These are phyloP conservation scores for Neofusicoccum cordaticola DNA, from an alignment of 2,329 filamentous ascomycete species.

Conservation along the genomic window DNA sequence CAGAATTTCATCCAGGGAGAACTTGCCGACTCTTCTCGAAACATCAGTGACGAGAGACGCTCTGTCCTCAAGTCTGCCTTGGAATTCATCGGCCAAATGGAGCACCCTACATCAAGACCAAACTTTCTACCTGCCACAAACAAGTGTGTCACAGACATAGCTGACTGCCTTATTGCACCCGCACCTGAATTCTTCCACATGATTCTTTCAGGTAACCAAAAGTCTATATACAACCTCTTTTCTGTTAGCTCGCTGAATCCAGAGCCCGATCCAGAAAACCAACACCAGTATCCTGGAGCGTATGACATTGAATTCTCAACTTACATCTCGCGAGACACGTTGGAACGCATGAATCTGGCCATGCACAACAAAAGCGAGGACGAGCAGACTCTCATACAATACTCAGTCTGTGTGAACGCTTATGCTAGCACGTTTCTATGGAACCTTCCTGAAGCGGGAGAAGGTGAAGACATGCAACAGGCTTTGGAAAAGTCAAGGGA, in stretches of 20 bases:
- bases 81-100: conserved; percentile 13
- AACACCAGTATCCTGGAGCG: neutral
- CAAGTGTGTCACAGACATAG: neutral
- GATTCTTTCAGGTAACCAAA: conserved; percentile 4
- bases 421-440: conserved; percentile 22
- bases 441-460: conserved; percentile 27
- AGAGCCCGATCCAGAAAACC: neutral
- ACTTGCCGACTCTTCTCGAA: neutral
- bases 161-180: neutral
- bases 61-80: conserved; percentile 8
- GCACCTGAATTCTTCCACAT: conserved; percentile 8
- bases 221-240: too few relatives aligned
- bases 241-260: neutral
- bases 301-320: conserved; percentile 6
- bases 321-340: conserved; percentile 27
- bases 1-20: conserved; percentile 11
- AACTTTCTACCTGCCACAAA: neutral
- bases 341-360: conserved; percentile 30
- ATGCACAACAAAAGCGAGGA: conserved; percentile 30
- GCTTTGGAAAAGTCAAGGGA: conserved; percentile 29
- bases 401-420: conserved; percentile 33
- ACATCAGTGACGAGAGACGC: neutral
- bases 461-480: conserved; percentile 26
- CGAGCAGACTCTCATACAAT: conserved; percentile 29
- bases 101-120: neutral